Base-by-base conservation (phyloP, 257 asterid genomes). In the Nicotiana benthamiana region DNA sequence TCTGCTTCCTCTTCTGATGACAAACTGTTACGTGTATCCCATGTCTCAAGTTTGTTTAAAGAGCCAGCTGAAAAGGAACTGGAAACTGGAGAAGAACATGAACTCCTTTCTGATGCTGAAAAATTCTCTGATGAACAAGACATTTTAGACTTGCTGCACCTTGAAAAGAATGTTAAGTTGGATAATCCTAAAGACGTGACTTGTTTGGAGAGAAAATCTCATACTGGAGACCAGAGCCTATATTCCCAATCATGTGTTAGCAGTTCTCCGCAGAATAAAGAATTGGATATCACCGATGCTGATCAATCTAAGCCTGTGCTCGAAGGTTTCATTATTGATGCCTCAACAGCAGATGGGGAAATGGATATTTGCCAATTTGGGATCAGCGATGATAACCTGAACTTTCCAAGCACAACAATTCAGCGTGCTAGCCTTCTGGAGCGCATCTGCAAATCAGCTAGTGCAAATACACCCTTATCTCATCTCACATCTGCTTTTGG, bases 401-500 rank as follows among this genome's bases (percentile, higher is more conserved):
- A 82, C 57, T 88, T 86, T 89, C 86, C 94, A 70, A 84, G 84
- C 53, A 86, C 86, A 62, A 81, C 92, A 40, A 82, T 93, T 75
- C 94, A 92, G 81, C 97, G 97, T 83, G 97, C 93, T 81, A 92
- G 97, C 88, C 79, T 93, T 83, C 91, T 92, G 82, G 99, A 90
- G 81, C 91, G 90, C 86, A 87, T 93, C 43, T 95, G 97, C 89
- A 87, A 85, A 87, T 95, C 97, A 62, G 89, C 96, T 80, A 87
- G 94, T 82, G 72, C 81, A 82, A 86, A 80, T 28, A 86, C 87
- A 81, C 91, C 92, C 65, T 85, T 84, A 24, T 80, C 92, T 75
- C 81, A 88, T 82, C 80, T 91, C 76, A 85, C 93, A 72, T 88
- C 97, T 65, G 70, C 90, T 83, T 85, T 84, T 54, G 84, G 86